phyloP scores from a whole-genome alignment of 2,329 filamentous ascomycete genomes.

The Chrysosphaeria jannelii region DNA sequence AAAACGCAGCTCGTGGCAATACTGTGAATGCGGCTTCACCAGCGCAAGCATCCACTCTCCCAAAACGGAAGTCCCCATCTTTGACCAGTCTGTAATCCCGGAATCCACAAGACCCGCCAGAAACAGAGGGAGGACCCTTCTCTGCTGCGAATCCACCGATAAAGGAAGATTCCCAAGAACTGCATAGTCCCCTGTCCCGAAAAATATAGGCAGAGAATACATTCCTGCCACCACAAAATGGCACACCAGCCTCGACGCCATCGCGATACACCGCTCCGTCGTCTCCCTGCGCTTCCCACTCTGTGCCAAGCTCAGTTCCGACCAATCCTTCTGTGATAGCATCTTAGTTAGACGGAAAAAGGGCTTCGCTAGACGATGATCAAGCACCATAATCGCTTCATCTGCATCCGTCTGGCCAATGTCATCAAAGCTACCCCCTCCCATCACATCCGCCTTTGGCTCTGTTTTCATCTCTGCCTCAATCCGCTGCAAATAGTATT shows the following conservation, averaged over 20 bases:
- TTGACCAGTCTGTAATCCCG: slow-evolving; percentile 16
- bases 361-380: slow-evolving; percentile 15
- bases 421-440: slow-evolving; percentile 5
- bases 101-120: slow-evolving; percentile 17
- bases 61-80: slow-evolving; percentile 14
- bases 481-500: slow-evolving; percentile 15
- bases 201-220: slow-evolving; percentile 14
- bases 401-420: slow-evolving; percentile 14
- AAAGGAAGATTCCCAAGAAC: too few species aligned
- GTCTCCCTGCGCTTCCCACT: not conserved
- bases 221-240: slow-evolving; percentile 16
- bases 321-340: slow-evolving; percentile 2
- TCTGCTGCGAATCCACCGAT: slow-evolving; percentile 13
- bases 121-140: slow-evolving; percentile 20
- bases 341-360: slow-evolving; percentile 15
- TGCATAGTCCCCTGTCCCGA: slow-evolving; percentile 16
- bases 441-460: slow-evolving; percentile 7
- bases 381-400: slow-evolving; percentile 18
- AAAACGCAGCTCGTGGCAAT: slow-evolving; percentile 20
- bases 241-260: slow-evolving; percentile 16
- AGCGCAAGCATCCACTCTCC: slow-evolving; percentile 23
- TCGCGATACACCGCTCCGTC: slow-evolving; percentile 13
- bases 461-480: slow-evolving; percentile 9
- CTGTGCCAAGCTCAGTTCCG: not conserved
- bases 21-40: slow-evolving; percentile 16